Percentiles rank a stretch among this genome's conserved stretches.
Conservation (phyloP, 2,329 filamentous ascomycete genomes). For the Scleromitrula shiraiana region DNA sequence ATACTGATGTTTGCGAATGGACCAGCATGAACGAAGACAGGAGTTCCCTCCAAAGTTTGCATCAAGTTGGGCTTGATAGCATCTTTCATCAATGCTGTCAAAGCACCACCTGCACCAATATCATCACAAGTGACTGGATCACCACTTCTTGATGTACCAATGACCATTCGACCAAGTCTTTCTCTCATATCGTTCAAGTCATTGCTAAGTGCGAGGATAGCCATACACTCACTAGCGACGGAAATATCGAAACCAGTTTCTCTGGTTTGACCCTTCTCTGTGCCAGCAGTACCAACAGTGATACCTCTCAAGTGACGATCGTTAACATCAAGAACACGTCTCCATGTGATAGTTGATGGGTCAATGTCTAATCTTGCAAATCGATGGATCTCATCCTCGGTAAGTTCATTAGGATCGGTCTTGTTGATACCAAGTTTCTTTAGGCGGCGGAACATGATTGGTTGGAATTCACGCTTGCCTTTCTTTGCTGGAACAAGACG, state of each 20-base stretch:
- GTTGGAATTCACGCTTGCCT: conserved; percentile 76
- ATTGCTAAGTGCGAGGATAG: conserved; percentile 89
- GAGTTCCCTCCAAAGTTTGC: conserved; percentile 95
- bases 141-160: conserved; percentile 75
- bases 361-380: conserved; percentile 97
- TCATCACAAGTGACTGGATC: conserved; percentile 96
- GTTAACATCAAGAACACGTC: conserved; percentile 92
- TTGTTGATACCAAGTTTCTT: conserved; percentile 96
- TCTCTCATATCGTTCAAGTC: conserved; percentile 83
- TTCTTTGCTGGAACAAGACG: conserved; percentile 86
- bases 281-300: conserved; percentile 79
- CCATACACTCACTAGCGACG: conserved; percentile 97
- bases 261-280: conserved; percentile 81
- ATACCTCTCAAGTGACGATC: conserved; percentile 87
- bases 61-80: conserved; percentile 98
- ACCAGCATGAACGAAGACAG: conserved; percentile 94
- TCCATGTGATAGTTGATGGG: conserved; percentile 94
- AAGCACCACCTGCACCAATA: conserved; percentile 81
- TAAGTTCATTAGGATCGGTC: conserved; percentile 85
- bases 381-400: conserved; percentile 74
- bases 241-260: conserved; percentile 97
- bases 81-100: conserved; percentile 94
- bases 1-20: conserved; percentile 99
- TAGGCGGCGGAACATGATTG: conserved; percentile 85
- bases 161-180: conserved; percentile 89